Conservation (phyloP, 1,139 yeast species). For the Sugiyamaella japonica region DNA sequence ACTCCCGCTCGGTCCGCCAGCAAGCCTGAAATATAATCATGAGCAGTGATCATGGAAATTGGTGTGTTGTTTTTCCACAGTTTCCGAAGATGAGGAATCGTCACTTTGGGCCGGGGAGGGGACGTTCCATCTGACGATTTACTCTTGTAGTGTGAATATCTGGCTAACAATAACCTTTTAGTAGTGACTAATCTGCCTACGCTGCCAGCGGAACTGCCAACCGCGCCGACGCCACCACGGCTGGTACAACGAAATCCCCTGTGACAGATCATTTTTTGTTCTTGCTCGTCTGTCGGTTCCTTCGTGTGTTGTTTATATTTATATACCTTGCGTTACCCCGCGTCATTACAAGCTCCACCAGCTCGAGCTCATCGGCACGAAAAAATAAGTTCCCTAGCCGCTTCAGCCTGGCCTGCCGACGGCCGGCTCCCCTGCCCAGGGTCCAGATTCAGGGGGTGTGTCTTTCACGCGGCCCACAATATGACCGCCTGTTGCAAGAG, state of each 20-base stretch:
- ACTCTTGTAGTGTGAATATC: conserved; percentile 9
- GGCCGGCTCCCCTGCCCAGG: background rate
- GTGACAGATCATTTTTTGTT: background rate
- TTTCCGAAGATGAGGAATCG: conserved; percentile 48
- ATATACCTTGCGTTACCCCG: background rate
- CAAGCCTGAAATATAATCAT: conserved; percentile 76
- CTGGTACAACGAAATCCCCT: background rate
- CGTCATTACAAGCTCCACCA: background rate
- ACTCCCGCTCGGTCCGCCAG: conserved; percentile 68
- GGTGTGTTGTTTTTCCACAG: conserved; percentile 50
- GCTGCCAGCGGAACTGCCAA: no score
- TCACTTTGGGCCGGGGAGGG: conserved; percentile 33
- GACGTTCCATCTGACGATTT: conserved; percentile 3
- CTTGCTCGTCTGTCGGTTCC: background rate
- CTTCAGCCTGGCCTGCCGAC: background rate
- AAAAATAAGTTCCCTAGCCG: background rate
- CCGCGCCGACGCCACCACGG: background rate
- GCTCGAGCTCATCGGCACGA: background rate
- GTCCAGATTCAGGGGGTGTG: no score
- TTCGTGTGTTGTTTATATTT: background rate
- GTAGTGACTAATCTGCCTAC: background rate
- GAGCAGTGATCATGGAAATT: conserved; percentile 78
- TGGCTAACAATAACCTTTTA: background rate
- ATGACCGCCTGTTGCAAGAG: no score
- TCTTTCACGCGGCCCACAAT: no score